Conservation (phyloP, 2,329 filamentous ascomycete species). For the Monosporascus sp. region DNA sequence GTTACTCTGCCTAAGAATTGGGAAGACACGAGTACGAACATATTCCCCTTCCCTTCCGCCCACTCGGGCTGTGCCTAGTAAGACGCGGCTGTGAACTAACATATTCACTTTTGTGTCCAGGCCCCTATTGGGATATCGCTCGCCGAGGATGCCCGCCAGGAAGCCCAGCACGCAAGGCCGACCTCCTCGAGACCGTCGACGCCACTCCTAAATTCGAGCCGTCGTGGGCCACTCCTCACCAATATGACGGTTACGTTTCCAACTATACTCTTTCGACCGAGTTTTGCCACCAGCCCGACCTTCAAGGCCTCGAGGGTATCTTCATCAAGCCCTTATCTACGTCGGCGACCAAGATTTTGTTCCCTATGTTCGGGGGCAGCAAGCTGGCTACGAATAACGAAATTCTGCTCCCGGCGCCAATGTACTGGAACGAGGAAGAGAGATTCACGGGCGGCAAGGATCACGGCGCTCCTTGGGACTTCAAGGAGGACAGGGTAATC, state of each 20-base stretch:
- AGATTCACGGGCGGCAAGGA: slow-evolving; percentile 54
- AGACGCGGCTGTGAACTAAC: slow-evolving; percentile 8
- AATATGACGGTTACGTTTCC: slow-evolving; percentile 51
- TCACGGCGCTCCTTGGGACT: slow-evolving; percentile 49
- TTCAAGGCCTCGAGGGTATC: slow-evolving; percentile 59
- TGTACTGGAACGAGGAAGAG: slow-evolving; percentile 61
- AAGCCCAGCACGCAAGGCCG: slow-evolving; percentile 50
- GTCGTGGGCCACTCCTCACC: slow-evolving; percentile 41
- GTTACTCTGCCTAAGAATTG: slow-evolving; percentile 38
- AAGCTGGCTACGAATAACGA: slow-evolving; percentile 66
- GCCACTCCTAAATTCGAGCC: slow-evolving; percentile 39
- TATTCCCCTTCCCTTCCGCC: not conserved
- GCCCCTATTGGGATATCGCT: slow-evolving; percentile 52
- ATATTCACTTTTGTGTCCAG: slow-evolving; percentile 20
- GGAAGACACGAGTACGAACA: slow-evolving; percentile 43
- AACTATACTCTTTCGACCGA: slow-evolving; percentile 58
- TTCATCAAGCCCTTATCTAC: slow-evolving; percentile 56
- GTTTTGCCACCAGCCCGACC: slow-evolving; percentile 60
- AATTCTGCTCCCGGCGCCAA: slow-evolving; percentile 62
- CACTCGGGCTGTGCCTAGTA: not conserved
- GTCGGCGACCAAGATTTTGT: slow-evolving; percentile 49
- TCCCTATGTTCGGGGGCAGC: slow-evolving; percentile 64
- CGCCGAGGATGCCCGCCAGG: slow-evolving; percentile 57
- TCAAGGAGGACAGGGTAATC: slow-evolving; percentile 48
- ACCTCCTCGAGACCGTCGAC: slow-evolving; percentile 38